phyloP scores from a whole-genome alignment of 2,329 filamentous ascomycete genomes.

The Epicoccum sorghinum region DNA sequence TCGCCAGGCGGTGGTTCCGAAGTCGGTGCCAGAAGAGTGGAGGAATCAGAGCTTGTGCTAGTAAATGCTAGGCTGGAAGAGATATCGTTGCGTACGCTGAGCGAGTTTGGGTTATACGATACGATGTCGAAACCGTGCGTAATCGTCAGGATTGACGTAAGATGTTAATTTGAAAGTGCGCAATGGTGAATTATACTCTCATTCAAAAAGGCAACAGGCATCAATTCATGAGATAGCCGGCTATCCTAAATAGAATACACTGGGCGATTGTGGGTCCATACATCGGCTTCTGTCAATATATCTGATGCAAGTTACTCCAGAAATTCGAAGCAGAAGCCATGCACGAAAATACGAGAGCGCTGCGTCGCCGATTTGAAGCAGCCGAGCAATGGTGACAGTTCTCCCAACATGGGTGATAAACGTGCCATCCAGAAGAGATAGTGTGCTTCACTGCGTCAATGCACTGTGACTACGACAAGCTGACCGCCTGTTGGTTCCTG shows the following conservation, averaged over 20 bases:
- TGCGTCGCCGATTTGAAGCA: not conserved
- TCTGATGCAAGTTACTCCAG: conserved; percentile 1
- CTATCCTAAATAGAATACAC: not conserved
- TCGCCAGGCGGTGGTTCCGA: conserved; percentile 28
- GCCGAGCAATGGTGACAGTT: not conserved
- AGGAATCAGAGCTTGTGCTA: conserved; percentile 27
- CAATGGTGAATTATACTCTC: not conserved
- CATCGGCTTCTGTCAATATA: conserved; percentile 7
- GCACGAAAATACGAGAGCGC: not conserved
- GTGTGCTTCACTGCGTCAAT: not conserved
- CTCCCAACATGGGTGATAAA: too few species aligned
- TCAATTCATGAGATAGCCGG: not conserved
- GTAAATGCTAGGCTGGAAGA: conserved; percentile 40
- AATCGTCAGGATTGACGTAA: conserved; percentile 39
- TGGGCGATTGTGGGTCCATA: conserved; percentile 1
- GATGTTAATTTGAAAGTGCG: conserved; percentile 26
- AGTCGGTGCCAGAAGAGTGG: conserved; percentile 22
- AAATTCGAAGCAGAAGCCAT: not conserved
- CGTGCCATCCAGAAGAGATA: too few species aligned
- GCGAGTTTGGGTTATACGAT: conserved; percentile 45
- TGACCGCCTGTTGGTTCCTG: not conserved
- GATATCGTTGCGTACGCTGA: conserved; percentile 42
- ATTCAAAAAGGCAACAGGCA: not conserved
- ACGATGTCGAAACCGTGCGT: conserved; percentile 44
- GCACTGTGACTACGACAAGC: not conserved